A percentile compares a stretch with the other conserved stretches of the same genome.
Evolutionary conservation across 176 grass and related monocot genomes (phyloP).

Genomic region (Hsuehochloa calcarea): DNA sequence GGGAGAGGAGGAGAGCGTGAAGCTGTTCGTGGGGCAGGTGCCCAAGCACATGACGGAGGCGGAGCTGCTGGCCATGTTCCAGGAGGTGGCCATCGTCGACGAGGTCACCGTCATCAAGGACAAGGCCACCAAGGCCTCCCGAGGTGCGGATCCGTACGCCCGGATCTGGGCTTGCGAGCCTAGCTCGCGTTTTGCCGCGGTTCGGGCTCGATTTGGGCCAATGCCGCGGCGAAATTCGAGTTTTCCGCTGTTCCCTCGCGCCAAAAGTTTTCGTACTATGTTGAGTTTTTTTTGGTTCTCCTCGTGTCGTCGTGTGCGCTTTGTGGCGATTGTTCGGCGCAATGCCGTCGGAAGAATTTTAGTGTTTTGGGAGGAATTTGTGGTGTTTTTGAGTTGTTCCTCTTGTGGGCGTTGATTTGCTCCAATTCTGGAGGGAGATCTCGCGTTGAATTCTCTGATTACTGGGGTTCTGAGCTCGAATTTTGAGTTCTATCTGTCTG

Average conservation of each 20-base stretch:
- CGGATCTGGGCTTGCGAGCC: conserved; percentile 38
- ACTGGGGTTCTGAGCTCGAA: background rate
- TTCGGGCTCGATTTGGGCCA: conserved; percentile 10
- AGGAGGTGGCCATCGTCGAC: conserved; percentile 79
- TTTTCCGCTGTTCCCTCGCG: background rate
- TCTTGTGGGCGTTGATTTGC: background rate
- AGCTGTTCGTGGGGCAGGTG: conserved; percentile 87
- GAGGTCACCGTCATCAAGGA: conserved; percentile 97
- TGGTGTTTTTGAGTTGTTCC: background rate
- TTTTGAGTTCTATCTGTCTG: background rate
- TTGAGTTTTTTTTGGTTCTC: background rate
- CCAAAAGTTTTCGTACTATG: background rate
- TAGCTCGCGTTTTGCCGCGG: background rate
- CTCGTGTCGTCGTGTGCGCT: background rate
- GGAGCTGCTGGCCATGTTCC: conserved; percentile 73
- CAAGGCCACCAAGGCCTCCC: conserved; percentile 85
- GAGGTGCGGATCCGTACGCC: conserved; percentile 60
- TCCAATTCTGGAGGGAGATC: conserved; percentile 28
- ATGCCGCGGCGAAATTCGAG: conserved; percentile 25
- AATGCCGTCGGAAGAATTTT: conserved; percentile 28
- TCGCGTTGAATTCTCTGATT: background rate
- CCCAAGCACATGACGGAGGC: conserved; percentile 71
- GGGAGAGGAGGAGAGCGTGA: conserved; percentile 62
- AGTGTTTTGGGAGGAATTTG: background rate
- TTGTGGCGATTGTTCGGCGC: background rate